These are phyloP conservation scores for Grigorovia transvaalensis DNA, from an alignment of 805 yeast genomes.

Conservation along the genomic window DNA sequence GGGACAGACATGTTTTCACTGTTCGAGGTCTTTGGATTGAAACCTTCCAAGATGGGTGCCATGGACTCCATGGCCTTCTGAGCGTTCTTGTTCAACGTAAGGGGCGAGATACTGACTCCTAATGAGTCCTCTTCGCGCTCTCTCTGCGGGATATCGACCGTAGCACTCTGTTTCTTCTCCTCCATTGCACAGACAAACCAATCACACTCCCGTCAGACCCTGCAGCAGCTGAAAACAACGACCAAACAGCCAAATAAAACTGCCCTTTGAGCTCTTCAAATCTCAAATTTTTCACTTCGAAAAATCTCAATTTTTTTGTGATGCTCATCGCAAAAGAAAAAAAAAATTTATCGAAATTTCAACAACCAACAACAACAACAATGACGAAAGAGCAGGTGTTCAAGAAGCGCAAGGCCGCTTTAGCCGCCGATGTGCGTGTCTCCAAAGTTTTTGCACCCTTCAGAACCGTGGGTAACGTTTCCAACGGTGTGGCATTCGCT, in stretches of 20 bases:
- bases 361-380: neutral
- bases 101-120: conserved; percentile 21
- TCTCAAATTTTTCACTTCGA: neutral
- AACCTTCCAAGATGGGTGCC: conserved; percentile 68
- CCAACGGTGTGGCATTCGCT: conserved; percentile 77
- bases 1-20: conserved; percentile 33
- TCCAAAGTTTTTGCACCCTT: conserved; percentile 77
- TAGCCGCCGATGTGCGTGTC: conserved; percentile 6
- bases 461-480: conserved; percentile 83
- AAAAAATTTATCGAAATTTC: conserved; percentile 1
- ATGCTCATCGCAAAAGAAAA: neutral
- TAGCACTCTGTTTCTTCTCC: neutral
- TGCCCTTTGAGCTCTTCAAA: too few species aligned
- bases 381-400: conserved; percentile 4
- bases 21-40: conserved; percentile 60
- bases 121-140: neutral
- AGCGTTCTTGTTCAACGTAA: conserved; percentile 24
- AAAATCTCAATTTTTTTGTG: too few species aligned
- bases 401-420: conserved; percentile 16
- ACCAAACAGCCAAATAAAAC: too few species aligned
- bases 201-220: neutral
- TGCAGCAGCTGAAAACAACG: too few species aligned
- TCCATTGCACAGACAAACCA: neutral
- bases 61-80: conserved; percentile 65
- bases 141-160: conserved; percentile 2